Base-by-base conservation (phyloP, 2,329 filamentous ascomycete species). In the Lachnellula hyalina region DNA sequence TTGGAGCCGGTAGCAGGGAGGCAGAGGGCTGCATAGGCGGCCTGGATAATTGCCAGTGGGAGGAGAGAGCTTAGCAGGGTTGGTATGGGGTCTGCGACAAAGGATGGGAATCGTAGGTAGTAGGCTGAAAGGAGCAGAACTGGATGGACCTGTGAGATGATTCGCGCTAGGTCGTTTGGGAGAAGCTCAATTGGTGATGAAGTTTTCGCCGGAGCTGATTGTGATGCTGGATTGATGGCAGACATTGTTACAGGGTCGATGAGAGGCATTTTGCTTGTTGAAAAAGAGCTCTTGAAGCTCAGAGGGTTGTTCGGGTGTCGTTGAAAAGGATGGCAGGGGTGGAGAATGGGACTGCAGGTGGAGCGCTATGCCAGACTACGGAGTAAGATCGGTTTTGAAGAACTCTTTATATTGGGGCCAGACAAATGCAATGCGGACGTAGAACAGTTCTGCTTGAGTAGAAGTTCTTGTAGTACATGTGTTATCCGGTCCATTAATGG, bases 51-150 rank as follows among this genome's bases (percentile, higher is more conserved):
- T 3, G 81, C 79, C 14, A 92, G 75, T 12, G 83, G 78, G 0
- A 85, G 78, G 2, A 93, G 73, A 2, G 84, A 75, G 32, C 69
- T 77, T 14, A 80, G 70, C 38, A 96, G 78, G 6, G 85, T 80
- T 15, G 78, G 72, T 2, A 86, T 79, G 0, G 91, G 89, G 61
- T 92, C 81, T 15, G 77, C 75, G 28, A 95, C 87, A 25, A 96
- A 76, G 17, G 78, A 73, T 36, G 74, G 69, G 71, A 95, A 93
- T 40, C 80, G 80, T 59, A 81, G 67, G 46, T 79, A 77, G 67
- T 87, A 85, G 36, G 87, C 72, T 9, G 78, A 79, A 32, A 89
- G 77, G 32, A 95, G 76, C 11, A 90, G 71, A 25, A 79, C 71
- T 0, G 89, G 86, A 62, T 95, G 88, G 19, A 83, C 70, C 65